Evolutionary conservation across 2,329 filamentous ascomycete species (phyloP).

Genomic region (Ascochyta clinopodiicola): DNA sequence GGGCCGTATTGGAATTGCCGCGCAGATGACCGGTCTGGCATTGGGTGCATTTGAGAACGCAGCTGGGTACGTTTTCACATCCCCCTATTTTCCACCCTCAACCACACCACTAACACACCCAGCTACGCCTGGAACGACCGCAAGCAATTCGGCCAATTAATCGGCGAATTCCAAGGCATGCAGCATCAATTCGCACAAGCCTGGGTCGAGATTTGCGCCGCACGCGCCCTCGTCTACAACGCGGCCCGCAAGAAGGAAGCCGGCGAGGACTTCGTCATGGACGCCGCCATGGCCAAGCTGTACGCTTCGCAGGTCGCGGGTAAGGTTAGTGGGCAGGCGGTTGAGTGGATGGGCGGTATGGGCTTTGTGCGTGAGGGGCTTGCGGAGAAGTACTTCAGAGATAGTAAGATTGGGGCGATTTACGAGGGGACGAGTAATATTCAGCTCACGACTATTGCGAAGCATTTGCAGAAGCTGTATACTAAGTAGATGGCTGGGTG

Average conservation of each 20-base stretch:
- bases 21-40: constrained; percentile 97
- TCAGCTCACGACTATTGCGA: constrained; percentile 73
- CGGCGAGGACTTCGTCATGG: constrained; percentile 90
- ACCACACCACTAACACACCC: constrained; percentile 16
- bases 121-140: constrained; percentile 98
- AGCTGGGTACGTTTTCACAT: constrained; percentile 63
- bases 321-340: constrained; percentile 80
- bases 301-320: constrained; percentile 93
- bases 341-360: constrained; percentile 99
- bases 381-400: constrained; percentile 96
- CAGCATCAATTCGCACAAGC: constrained; percentile 98
- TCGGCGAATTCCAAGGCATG: constrained; percentile 99
- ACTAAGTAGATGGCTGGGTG: constrained; percentile 54
- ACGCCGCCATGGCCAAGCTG: constrained; percentile 98
- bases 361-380: constrained; percentile 95
- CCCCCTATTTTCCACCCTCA: neutral
- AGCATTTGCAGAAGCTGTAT: constrained; percentile 73
- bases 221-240: constrained; percentile 92
- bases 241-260: constrained; percentile 98
- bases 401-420: constrained; percentile 98
- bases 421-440: constrained; percentile 90
- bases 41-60: constrained; percentile 96
- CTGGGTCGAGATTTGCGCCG: constrained; percentile 91
- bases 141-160: constrained; percentile 90
- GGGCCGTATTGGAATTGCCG: constrained; percentile 95